Evolutionary conservation across 345 rosid species (phyloP), one percentile per base, ranked within the genome.

Genomic region (Chamaenerion angustifolium): DNA sequence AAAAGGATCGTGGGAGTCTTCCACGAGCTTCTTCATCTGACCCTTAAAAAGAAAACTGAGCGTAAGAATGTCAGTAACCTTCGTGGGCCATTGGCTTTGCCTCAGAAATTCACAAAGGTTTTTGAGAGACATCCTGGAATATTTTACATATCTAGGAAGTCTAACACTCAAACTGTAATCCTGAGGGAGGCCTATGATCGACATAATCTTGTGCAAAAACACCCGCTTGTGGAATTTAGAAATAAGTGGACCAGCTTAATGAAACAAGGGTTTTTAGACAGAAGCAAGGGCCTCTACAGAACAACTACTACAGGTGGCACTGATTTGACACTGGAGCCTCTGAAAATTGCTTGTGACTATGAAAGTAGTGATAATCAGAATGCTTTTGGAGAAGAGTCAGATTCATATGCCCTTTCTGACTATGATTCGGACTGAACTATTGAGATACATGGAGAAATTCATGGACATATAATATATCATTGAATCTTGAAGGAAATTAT

Each of bases 71-170:
- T 84, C 42, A 84, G 94, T 52, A 82, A 82, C 68, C 88, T 88
- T 3, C 82, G 88, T 3, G 75, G 71, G 44, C 82, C 82, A 8
- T 67, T 88, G 46, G 71, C 62, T 8, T 64, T 84, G 46, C 92
- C 96, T 0, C 84, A 88, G 50, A 88, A 88, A 72, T 84, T 88
- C 47, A 84, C 88, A 1, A 88, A 78, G 76, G 86, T 79, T 23
- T 88, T 88, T 55, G 92, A 84, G 67, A 77, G 92, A 1, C 96
- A 84, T 51, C 96, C 96, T 4, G 88, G 86, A 43, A 81, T 88
- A 11, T 88, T 88, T 64, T 80, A 88, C 67, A 76, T 84, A 43
- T 84, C 92, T 16, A 68, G 21, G 65, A 79, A 76, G 58, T 58
- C 70, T 43, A 78, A 74, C 58, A 78, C 88, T 11, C 88, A 82